A percentile compares a stretch with the other conserved stretches of the same genome.
These are phyloP conservation scores for Botrytis hyacinthi DNA, from an alignment of 2,329 filamentous ascomycete species.

Conservation along the genomic window DNA sequence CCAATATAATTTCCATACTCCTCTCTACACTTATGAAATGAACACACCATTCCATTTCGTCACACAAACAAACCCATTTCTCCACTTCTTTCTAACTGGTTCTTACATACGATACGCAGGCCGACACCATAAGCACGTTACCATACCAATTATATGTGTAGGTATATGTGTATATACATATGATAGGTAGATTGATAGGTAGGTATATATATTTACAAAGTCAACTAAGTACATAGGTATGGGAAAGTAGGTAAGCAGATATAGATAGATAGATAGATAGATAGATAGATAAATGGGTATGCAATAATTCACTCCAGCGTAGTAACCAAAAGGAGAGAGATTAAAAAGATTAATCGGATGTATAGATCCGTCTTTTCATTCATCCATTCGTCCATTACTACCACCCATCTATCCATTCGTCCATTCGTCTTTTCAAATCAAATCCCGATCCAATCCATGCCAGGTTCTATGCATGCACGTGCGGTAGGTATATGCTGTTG, in stretches of 20 bases:
- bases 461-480: background rate
- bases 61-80: background rate
- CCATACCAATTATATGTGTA: background rate
- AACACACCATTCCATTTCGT: background rate
- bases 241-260: background rate
- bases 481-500: background rate
- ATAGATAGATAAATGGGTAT: background rate
- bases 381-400: background rate
- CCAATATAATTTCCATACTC: background rate
- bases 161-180: background rate
- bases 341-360: background rate
- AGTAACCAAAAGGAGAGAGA: background rate
- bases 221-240: background rate
- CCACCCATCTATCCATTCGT: background rate
- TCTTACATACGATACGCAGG: background rate
- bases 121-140: background rate
- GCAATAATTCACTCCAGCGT: background rate
- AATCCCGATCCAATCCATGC: background rate
- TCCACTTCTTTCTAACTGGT: background rate
- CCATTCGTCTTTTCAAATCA: background rate
- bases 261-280: background rate
- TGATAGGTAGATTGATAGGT: background rate
- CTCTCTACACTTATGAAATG: accelerated
- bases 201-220: background rate
- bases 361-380: background rate